Evolutionary conservation across 441 rosid species (phyloP), one percentile per base, ranked within the genome.

Genomic region (Pelargonium myrrhifolium): DNA sequence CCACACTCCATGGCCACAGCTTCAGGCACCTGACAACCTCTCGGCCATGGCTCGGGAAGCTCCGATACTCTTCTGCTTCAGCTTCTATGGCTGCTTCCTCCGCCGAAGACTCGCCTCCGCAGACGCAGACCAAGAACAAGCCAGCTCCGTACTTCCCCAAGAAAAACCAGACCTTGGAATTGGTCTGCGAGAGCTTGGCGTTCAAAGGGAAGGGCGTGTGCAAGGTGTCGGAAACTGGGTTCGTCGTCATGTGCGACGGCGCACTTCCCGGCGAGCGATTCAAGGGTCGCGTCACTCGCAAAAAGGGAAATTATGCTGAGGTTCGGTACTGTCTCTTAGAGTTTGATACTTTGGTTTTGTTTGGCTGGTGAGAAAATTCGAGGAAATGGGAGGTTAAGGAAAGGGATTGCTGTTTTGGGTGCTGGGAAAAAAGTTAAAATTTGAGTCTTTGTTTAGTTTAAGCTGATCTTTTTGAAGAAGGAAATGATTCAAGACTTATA

Each of bases 251-350:
- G 89, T 90, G 97, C 76, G 91, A 87, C 78, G 86, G 96, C 37
- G 97, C 93, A 11, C 88, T 93, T 53, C 96, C 97, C 45, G 96
- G 98, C 26, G 98, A 93, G 74, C 84, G 93, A 64, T 87, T 93
- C 78, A 63, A 90, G 45, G 97, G 98, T 51, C 87, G 97, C 47
- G 85, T 93, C 74, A 87, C 91, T 37, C 89, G 96, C 71, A 80
- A 78, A 68, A 90, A 89, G 79, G 96, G 90, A 31, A 86, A 68
- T 64, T 88, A 87, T 68, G 96, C 95, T 2, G 95, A 92, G 98
- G 96, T 89, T 22, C 26, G 42, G 42, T 0, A 39, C 42, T n/a
- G n/a, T n/a, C n/a, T n/a, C n/a, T n/a, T 39, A 39, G 9, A 0
- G 9, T 39, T 39, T 39, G 42, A 39, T 39, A 9, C n/a, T n/a